These are phyloP conservation scores for Lonicera japonica DNA, from an alignment of 129 eudicot species.

Conservation along the genomic window DNA sequence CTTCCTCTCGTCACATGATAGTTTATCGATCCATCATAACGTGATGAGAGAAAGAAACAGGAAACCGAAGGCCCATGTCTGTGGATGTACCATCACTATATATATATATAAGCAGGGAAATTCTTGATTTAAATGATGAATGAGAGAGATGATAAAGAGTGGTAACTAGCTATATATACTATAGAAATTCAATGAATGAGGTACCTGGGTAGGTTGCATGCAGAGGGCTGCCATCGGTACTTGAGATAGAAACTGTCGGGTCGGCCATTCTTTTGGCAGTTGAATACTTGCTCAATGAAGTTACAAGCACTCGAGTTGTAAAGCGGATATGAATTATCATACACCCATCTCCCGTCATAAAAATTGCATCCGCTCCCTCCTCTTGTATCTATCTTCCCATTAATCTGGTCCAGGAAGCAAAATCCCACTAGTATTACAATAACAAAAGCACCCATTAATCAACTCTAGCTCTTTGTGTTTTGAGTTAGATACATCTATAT, in stretches of 20 bases:
- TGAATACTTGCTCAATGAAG: conserved; percentile 11
- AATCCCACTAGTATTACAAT: neutral
- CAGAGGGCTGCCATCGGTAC: conserved; percentile 30
- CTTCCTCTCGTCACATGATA: neutral
- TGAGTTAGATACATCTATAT: neutral
- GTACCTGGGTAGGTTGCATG: conserved; percentile 30
- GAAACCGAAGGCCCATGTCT: too few species aligned
- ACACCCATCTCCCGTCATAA: conserved; percentile 24
- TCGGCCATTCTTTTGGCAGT: conserved; percentile 25
- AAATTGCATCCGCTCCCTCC: conserved; percentile 3
- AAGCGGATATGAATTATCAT: conserved; percentile 17
- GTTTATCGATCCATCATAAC: too few species aligned
- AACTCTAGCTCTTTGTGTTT: too few species aligned
- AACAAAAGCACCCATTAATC: neutral
- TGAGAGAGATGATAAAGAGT: too few species aligned
- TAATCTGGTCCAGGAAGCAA: neutral
- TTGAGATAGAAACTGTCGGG: conserved; percentile 23
- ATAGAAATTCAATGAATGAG: too few species aligned
- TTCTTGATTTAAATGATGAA: too few species aligned
- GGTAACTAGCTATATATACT: too few species aligned
- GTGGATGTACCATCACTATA: too few species aligned
- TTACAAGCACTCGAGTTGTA: conserved; percentile 20
- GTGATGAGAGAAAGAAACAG: too few species aligned
- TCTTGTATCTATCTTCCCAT: neutral
- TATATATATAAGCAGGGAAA: too few species aligned